phyloP scores from a whole-genome alignment of 1,284 basidiomycete genomes.

The Agaricales sp. region DNA sequence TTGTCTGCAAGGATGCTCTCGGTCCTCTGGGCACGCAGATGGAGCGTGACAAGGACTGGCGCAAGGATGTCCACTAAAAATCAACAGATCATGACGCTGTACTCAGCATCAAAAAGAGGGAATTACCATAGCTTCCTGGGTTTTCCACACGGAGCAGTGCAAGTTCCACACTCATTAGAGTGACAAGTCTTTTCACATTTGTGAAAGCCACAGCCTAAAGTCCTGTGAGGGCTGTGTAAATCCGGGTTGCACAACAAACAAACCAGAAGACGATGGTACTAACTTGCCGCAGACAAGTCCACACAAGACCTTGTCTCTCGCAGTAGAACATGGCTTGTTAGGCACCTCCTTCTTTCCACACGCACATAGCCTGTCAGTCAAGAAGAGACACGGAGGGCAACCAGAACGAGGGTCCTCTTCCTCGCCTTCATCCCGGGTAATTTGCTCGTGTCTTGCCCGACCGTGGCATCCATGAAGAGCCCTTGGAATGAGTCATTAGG shows the following conservation, averaged over 20 bases:
- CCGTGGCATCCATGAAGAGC: conserved; percentile 68
- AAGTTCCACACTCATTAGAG: conserved; percentile 66
- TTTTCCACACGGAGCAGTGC: conserved; percentile 73
- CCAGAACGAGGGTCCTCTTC: conserved; percentile 11
- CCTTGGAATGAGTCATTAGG: conserved; percentile 47
- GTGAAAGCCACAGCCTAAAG: conserved; percentile 79
- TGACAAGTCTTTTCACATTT: conserved; percentile 77
- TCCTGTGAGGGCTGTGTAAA: conserved; percentile 21
- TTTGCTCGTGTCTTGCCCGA: conserved; percentile 67
- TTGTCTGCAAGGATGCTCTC: conserved; percentile 54
- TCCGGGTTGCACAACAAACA: conserved; percentile 5
- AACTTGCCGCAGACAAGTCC: conserved; percentile 72
- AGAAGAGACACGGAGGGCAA: conserved; percentile 80
- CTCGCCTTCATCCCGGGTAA: conserved; percentile 61
- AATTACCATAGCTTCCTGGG: conserved; percentile 69
- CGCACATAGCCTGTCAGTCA: conserved; percentile 72
- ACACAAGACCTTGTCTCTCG: conserved; percentile 66
- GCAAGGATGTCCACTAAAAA: conserved; percentile 45
- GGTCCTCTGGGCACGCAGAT: conserved; percentile 66
- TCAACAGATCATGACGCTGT: not conserved
- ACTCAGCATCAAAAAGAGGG: not conserved
- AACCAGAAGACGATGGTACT: conserved; percentile 16
- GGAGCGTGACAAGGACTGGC: conserved; percentile 78
- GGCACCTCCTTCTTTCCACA: conserved; percentile 76
- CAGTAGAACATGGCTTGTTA: conserved; percentile 71